These are phyloP conservation scores for Ramularia collo-cygni DNA, from an alignment of 2,329 filamentous ascomycete genomes.

Conservation along the genomic window DNA sequence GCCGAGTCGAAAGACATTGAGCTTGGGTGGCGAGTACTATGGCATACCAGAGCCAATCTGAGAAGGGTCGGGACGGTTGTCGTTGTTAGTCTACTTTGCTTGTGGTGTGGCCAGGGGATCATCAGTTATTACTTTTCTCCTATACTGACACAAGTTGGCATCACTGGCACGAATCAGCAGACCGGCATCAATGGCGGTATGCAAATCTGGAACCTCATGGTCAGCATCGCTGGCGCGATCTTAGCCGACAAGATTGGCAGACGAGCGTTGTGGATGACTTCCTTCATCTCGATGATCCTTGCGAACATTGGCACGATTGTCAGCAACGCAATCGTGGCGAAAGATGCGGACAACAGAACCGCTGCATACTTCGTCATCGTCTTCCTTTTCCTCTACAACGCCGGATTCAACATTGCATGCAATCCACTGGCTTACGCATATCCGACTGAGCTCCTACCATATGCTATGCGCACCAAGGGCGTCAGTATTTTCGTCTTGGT, in stretches of 20 bases:
- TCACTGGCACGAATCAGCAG: conserved; percentile 31
- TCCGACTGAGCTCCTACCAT: conserved; percentile 31
- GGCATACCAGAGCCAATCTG: conserved; percentile 23
- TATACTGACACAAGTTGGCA: conserved; percentile 33
- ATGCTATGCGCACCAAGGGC: conserved; percentile 24
- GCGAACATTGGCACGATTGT: conserved; percentile 27
- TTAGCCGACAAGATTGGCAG: conserved; percentile 39
- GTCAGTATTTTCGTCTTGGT: too few species aligned
- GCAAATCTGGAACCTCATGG: conserved; percentile 35
- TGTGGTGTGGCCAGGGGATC: conserved; percentile 36
- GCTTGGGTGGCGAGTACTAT: conserved; percentile 27
- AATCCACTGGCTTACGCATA: conserved; percentile 30
- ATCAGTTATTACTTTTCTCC: conserved; percentile 26
- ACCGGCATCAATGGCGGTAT: conserved; percentile 34
- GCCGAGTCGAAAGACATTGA: conserved; percentile 46
- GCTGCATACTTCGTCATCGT: conserved; percentile 41
- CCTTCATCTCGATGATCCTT: conserved; percentile 38
- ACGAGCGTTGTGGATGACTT: conserved; percentile 38
- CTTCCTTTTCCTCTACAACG: conserved; percentile 38
- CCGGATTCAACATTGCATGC: conserved; percentile 37
- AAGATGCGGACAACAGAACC: too few species aligned
- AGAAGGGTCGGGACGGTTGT: conserved; percentile 35
- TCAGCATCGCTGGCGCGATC: conserved; percentile 33
- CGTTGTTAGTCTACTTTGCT: conserved; percentile 32
- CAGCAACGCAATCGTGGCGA: conserved; percentile 33